Percentiles rank a stretch among this genome's conserved stretches.
phyloP scores from a whole-genome alignment of 192 early-diverging fungal genomes.

The Geosiphon pyriformis region DNA sequence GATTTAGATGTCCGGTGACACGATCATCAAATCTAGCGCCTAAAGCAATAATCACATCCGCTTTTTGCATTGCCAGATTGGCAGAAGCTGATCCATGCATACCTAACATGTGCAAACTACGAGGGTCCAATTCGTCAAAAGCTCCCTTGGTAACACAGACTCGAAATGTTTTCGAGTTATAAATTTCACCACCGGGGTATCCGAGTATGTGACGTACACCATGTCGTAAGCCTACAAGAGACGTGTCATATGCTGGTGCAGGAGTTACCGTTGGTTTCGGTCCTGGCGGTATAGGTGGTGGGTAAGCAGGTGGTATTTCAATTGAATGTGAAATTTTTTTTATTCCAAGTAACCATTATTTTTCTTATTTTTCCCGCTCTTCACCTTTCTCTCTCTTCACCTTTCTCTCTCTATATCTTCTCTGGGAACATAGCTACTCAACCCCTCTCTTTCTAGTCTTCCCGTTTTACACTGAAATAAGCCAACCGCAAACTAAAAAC shows the following conservation, averaged over 20 bases:
- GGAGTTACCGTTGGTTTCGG: background rate
- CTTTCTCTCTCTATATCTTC: no score
- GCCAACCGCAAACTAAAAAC: background rate
- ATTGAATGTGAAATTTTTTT: no score
- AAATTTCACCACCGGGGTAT: slow-evolving; percentile 97
- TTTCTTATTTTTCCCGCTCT: no score
- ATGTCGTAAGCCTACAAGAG: slow-evolving; percentile 64
- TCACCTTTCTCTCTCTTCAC: no score
- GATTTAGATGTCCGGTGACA: slow-evolving; percentile 74
- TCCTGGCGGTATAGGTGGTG: background rate
- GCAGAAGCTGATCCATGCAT: slow-evolving; percentile 99
- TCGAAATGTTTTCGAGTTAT: slow-evolving; percentile 94
- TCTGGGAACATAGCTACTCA: no score
- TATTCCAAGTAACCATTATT: background rate
- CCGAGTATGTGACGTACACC: slow-evolving; percentile 93
- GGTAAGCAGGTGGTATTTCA: background rate
- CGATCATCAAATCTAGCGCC: slow-evolving; percentile 99
- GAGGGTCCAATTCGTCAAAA: slow-evolving; percentile 88
- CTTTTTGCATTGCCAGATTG: slow-evolving; percentile 96
- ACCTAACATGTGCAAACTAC: slow-evolving; percentile 94
- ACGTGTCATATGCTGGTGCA: slow-evolving; percentile 5
- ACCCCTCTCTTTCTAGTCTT: no score
- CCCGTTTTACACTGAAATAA: no score
- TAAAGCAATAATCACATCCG: slow-evolving; percentile 90
- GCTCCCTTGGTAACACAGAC: slow-evolving; percentile 90